These are phyloP conservation scores for Sodiomyces alkalinus DNA, from an alignment of 2,329 filamentous ascomycete species.

Conservation along the genomic window DNA sequence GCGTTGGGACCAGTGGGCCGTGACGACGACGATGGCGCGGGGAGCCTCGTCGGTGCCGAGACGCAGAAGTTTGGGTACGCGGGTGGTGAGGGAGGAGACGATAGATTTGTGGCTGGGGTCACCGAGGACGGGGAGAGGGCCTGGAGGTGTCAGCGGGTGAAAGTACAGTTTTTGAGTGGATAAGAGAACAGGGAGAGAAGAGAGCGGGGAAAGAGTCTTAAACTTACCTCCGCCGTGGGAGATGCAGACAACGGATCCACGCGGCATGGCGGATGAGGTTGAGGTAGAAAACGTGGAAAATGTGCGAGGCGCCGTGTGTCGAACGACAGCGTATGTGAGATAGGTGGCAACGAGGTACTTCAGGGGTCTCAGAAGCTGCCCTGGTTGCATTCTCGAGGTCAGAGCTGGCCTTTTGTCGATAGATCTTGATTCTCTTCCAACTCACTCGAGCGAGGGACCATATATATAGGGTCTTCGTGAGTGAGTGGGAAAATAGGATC, in stretches of 20 bases:
- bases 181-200: too few species aligned
- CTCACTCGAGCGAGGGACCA: too few species aligned
- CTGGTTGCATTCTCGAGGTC: too few species aligned
- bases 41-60: conserved; percentile 33
- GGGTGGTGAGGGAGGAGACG: conserved; percentile 32
- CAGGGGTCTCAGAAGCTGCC: neutral
- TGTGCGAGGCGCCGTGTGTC: conserved; percentile 5
- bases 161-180: neutral
- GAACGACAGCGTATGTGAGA: conserved; percentile 5
- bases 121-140: conserved; percentile 41
- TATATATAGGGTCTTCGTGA: too few species aligned
- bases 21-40: conserved; percentile 38
- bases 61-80: conserved; percentile 38
- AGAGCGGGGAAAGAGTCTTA: neutral
- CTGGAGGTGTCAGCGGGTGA: conserved; percentile 10
- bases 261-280: conserved; percentile 17
- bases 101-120: conserved; percentile 37
- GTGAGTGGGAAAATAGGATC: too few species aligned
- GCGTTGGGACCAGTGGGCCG: conserved; percentile 39
- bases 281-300: neutral
- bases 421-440: too few species aligned
- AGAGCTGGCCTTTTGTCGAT: too few species aligned
- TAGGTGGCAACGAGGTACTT: conserved; percentile 1
- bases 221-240: conserved; percentile 31
- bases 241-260: conserved; percentile 29